These are phyloP conservation scores for Trichoderma sp. DNA, from an alignment of 2,329 filamentous ascomycete species.

Conservation along the genomic window DNA sequence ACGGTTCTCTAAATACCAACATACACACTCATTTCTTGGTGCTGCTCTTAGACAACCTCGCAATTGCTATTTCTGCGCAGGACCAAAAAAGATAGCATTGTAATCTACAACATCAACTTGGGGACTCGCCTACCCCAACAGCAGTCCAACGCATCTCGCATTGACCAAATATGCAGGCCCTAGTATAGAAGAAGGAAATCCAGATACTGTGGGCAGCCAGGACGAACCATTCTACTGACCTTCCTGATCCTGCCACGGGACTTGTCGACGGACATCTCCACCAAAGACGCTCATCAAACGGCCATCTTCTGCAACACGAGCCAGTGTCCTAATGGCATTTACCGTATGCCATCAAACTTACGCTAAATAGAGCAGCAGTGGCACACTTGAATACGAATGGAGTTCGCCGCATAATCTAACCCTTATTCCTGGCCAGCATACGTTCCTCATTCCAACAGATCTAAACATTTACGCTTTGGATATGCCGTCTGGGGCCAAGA, in stretches of 20 bases:
- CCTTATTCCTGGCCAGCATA: background rate
- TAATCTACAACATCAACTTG: background rate
- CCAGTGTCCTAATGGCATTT: background rate
- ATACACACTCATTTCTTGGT: background rate
- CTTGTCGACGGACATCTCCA: background rate
- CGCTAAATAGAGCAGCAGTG: background rate
- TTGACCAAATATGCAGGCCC: background rate
- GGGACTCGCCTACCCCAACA: background rate
- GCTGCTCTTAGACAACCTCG: background rate
- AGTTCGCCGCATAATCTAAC: background rate
- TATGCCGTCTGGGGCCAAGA: background rate
- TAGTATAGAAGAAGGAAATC: background rate
- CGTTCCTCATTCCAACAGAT: background rate
- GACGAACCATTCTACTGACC: background rate
- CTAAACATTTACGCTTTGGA: background rate
- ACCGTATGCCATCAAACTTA: background rate
- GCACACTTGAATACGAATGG: too few relatives aligned
- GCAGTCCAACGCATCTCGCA: background rate
- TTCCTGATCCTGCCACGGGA: background rate
- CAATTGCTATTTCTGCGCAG: background rate
- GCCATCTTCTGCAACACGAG: background rate
- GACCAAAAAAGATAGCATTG: background rate
- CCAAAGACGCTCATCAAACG: background rate
- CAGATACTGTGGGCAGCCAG: background rate
- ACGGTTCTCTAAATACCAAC: background rate